Base-by-base conservation (phyloP, 2,329 filamentous ascomycete genomes). In the Neonectria punicea region DNA sequence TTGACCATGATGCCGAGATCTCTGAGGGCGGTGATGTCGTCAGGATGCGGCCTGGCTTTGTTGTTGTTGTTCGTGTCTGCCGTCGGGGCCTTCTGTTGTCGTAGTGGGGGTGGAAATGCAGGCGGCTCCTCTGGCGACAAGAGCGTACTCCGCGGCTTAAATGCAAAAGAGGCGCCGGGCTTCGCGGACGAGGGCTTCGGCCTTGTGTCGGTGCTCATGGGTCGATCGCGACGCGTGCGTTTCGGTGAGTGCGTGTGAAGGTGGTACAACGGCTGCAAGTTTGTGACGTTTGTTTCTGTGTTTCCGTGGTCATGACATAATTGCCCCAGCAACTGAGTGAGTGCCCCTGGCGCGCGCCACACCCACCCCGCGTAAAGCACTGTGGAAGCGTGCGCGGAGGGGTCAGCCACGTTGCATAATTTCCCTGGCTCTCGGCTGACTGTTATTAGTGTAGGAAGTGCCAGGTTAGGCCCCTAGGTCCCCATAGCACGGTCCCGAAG, bases 1-100 rank as follows among this genome's bases (percentile, higher is more conserved):
- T 80, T 83, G 70, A 80, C 85, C 84, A 85, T 86, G 69, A 56
- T 70, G 68, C 56, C 58, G 18, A 74, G 58, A 32, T 69, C 61
- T 63, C 56, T 53, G 34, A 75, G 69, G 32, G 64, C 65, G 30
- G 56, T 65, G 16, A 39, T 68, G 25, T 67, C 44, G 32, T 54
- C 28, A 28, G 62, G 60, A 47, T 53, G 60, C 46, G 67, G 57
- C 46, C 59, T 61, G 22, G 28, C 56, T 10, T 25, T 64, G 16
- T 54, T 57, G 39, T 22, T 41, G 41, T 36, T 53, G 61, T 53
- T 58, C 18, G 58, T 62, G 22, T 22, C 13, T 1, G 58, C 25
- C 30, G 30, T 54, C 57, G 54, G 32, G 46, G 25, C 47, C 14
- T 28, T 53, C 25, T 61, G 59, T 54, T 57, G 46, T 50, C n/a